phyloP scores from a whole-genome alignment of 306 rosid species.

The Gynostemma pentaphyllum region DNA sequence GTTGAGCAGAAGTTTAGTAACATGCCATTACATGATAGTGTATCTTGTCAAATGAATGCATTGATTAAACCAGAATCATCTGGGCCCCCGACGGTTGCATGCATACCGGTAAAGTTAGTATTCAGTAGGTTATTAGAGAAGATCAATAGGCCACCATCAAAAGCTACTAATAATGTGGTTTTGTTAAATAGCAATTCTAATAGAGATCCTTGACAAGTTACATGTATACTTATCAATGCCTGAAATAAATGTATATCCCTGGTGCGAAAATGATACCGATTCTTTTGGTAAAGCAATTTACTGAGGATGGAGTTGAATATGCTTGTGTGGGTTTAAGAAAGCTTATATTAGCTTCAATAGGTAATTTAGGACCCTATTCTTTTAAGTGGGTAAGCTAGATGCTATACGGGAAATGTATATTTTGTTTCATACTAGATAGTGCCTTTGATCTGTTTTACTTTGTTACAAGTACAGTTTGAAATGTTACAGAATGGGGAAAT shows the following conservation, averaged over 20 bases:
- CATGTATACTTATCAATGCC: constrained; percentile 60
- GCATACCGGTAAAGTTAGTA: constrained; percentile 90
- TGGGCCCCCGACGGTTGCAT: constrained; percentile 74
- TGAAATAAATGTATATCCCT: constrained; percentile 39
- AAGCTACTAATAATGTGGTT: constrained; percentile 42
- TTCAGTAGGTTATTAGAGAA: constrained; percentile 98
- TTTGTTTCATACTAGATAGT: neutral
- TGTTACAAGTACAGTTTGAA: neutral
- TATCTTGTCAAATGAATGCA: constrained; percentile 44
- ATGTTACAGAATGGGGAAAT: neutral
- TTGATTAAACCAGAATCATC: constrained; percentile 60
- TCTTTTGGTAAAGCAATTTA: constrained; percentile 2
- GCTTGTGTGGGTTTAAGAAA: neutral
- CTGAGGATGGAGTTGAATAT: constrained; percentile 10
- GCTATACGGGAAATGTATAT: constrained; percentile 2
- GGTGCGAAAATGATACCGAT: constrained; percentile 23
- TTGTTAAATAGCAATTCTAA: constrained; percentile 47
- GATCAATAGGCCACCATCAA: constrained; percentile 91
- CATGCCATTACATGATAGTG: constrained; percentile 39
- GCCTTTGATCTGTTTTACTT: neutral
- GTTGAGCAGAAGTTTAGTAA: constrained; percentile 40
- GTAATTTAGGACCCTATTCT: constrained; percentile 1
- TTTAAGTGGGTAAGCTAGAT: neutral
- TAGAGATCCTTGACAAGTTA: constrained; percentile 48
- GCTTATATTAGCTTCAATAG: neutral